Evolutionary conservation across 2,329 filamentous ascomycete genomes (phyloP), one percentile per base, ranked within the genome.

Genomic region (Fusarium nisikadoi): DNA sequence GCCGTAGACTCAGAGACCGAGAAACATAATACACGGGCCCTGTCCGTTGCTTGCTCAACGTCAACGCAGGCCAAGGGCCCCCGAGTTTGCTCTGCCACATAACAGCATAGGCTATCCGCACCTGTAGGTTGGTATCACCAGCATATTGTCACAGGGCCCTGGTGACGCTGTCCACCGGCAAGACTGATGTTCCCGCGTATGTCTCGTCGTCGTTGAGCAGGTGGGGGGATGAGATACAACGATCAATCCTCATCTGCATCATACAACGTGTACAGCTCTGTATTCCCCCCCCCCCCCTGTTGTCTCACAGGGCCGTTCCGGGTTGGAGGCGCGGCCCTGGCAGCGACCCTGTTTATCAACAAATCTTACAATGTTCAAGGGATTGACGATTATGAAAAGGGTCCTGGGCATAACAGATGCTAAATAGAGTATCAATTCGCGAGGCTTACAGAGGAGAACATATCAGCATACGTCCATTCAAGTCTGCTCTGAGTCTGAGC

Each of bases 11-110:
- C 61, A 72, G 57, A 69, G 59, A 71, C 72, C 62, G 63, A 73
- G 58, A 68, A 65, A 64, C 70, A 73, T 68, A 70, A 71, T 53
- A 71, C 52, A 57, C 59, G 39, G 62, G 73, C 74, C 74, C 74
- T 76, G 74, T 75, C 68, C 62, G 74, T 76, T 76, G 74, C 74
- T 75, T 74, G 68, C 66, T 63, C 74, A 76, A 76, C 74, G 72
- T 50, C 39, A 72, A 75, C 65, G 61, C 45, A 39, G 56, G 55
- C 31, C 46, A 50, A 58, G 63, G 69, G 42, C 55, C 46, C 41
- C 56, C 50, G 58, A 72, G 63, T 72, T 72, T 76, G 71, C 69
- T 74, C 57, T 74, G 66, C 62, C 61, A 55, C 58, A 64, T 41
- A 45, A 55, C 63, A 68, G 53, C 55, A 68, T 55, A 54, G 59